phyloP scores from a whole-genome alignment of 495 filamentous ascomycete species.

The Penicillium arizonense region DNA sequence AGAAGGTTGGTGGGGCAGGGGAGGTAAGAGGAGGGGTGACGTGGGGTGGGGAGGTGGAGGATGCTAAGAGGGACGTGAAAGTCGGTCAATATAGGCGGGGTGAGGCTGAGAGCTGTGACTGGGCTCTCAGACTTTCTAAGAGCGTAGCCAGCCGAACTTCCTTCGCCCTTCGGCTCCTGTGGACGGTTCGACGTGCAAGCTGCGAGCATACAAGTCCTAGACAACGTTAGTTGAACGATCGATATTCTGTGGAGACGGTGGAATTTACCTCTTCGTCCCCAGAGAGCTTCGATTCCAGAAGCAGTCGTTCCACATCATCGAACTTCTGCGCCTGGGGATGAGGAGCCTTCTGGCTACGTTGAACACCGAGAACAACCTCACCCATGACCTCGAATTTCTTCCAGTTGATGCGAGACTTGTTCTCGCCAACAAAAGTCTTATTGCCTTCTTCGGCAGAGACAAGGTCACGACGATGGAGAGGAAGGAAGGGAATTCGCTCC shows the following conservation, averaged over 20 bases:
- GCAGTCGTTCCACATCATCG: slow-evolving; percentile 64
- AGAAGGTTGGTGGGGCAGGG: neutral
- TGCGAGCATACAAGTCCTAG: slow-evolving; percentile 46
- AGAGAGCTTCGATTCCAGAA: slow-evolving; percentile 64
- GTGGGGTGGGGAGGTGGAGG: neutral
- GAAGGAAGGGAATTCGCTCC: slow-evolving; percentile 89
- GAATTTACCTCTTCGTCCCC: slow-evolving; percentile 49
- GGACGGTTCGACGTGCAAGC: slow-evolving; percentile 45
- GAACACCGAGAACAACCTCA: slow-evolving; percentile 84
- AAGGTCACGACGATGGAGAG: slow-evolving; percentile 85
- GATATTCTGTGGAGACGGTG: neutral
- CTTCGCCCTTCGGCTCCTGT: slow-evolving; percentile 39
- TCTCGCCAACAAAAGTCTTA: slow-evolving; percentile 75
- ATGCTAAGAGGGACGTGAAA: neutral
- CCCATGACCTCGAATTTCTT: slow-evolving; percentile 97
- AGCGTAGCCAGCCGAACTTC: slow-evolving; percentile 47
- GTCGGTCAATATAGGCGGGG: neutral
- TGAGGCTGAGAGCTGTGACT: neutral
- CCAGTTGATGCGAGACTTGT: slow-evolving; percentile 86
- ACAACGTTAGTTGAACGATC: slow-evolving; percentile 11
- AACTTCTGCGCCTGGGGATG: slow-evolving; percentile 68
- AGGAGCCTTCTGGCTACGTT: slow-evolving; percentile 82
- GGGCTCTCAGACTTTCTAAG: slow-evolving; percentile 13
- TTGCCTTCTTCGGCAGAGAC: slow-evolving; percentile 92
- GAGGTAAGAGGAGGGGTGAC: neutral